A percentile compares a stretch with the other conserved stretches of the same genome.
Conservation (phyloP, 2,329 filamentous ascomycete genomes). For the Penicillium capsulatum region DNA sequence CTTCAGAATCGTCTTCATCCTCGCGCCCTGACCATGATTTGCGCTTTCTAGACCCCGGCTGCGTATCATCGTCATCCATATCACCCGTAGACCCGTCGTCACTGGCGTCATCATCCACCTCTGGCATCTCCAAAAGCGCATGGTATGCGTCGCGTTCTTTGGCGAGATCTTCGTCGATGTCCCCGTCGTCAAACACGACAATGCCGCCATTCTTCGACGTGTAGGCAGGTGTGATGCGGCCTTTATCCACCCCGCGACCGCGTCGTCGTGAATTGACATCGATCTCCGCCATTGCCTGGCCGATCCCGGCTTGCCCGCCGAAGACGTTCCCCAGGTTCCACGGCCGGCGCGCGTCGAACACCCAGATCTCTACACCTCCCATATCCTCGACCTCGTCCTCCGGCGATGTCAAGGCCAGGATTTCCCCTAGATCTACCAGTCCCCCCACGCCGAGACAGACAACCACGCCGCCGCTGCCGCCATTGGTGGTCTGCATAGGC, state of each 20-base stretch:
- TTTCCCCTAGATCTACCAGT: slow-evolving; percentile 76
- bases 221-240: slow-evolving; percentile 67
- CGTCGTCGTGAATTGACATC: slow-evolving; percentile 44
- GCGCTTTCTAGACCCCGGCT: slow-evolving; percentile 57
- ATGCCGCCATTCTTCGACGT: slow-evolving; percentile 79
- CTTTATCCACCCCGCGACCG: slow-evolving; percentile 65
- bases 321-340: slow-evolving; percentile 97
- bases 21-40: slow-evolving; percentile 73
- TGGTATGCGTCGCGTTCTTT: slow-evolving; percentile 77
- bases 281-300: slow-evolving; percentile 49
- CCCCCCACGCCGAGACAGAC: slow-evolving; percentile 91
- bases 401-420: slow-evolving; percentile 71
- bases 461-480: slow-evolving; percentile 82
- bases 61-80: slow-evolving; percentile 54
- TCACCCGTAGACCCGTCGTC: slow-evolving; percentile 52
- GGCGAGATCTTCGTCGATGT: slow-evolving; percentile 77
- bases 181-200: slow-evolving; percentile 91
- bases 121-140: slow-evolving; percentile 84
- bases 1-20: slow-evolving; percentile 63
- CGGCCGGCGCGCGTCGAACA: slow-evolving; percentile 83
- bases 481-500: slow-evolving; percentile 80
- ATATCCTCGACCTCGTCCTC: slow-evolving; percentile 61
- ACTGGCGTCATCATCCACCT: slow-evolving; percentile 66
- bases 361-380: slow-evolving; percentile 89
- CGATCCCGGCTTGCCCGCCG: slow-evolving; percentile 60